Percentiles rank a stretch among this genome's conserved stretches.
Evolutionary conservation across 352 stramenopile species (phyloP).

Genomic region (Globisporangium spinosum): DNA sequence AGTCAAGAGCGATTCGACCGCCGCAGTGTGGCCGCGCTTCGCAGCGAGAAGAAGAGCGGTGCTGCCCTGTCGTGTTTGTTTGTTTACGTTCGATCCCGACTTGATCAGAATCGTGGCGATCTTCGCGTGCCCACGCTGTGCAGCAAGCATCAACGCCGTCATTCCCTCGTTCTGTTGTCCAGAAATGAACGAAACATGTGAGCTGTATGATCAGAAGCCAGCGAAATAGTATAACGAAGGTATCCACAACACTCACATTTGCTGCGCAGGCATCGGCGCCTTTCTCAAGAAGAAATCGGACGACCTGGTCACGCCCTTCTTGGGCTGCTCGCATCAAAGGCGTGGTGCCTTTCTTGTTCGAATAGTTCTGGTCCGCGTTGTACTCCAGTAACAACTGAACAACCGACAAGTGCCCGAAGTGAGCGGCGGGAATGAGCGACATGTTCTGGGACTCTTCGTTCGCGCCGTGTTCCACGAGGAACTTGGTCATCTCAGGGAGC

Average conservation of each 20-base stretch:
- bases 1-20: constrained; percentile 75
- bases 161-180: constrained; percentile 73
- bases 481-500: constrained; percentile 62
- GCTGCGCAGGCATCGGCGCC: constrained; percentile 64
- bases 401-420: constrained; percentile 78
- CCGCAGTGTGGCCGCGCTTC: constrained; percentile 75
- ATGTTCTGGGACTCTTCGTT: constrained; percentile 86
- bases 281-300: constrained; percentile 72
- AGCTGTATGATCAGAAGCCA: background rate
- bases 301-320: constrained; percentile 75
- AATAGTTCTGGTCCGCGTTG: constrained; percentile 74
- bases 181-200: background rate
- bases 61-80: constrained; percentile 82
- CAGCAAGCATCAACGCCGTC: constrained; percentile 84
- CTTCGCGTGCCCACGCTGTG: constrained; percentile 73
- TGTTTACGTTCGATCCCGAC: constrained; percentile 84
- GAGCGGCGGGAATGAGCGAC: constrained; percentile 77
- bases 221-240: background rate
- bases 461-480: constrained; percentile 57
- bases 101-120: constrained; percentile 83
- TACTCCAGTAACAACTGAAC: constrained; percentile 70
- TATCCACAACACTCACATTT: constrained; percentile 36
- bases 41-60: constrained; percentile 80
- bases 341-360: constrained; percentile 86
- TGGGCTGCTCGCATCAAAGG: constrained; percentile 84